Evolutionary conservation across 345 rosid species (phyloP).

Genomic region (Sonneratia alba): DNA sequence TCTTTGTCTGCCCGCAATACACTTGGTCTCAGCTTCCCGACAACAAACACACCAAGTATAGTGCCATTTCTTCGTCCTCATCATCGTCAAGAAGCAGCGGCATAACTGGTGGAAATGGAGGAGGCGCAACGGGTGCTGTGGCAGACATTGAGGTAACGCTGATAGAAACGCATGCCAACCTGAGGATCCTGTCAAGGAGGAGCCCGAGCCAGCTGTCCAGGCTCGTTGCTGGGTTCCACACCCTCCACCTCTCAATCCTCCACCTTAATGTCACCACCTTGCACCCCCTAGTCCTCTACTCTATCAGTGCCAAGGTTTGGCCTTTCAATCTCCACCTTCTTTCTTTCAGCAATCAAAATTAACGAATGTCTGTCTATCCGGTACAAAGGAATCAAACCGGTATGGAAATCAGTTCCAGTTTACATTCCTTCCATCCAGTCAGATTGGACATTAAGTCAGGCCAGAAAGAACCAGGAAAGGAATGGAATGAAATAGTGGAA

Average conservation of each 20-base stretch:
- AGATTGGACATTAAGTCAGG: too few species aligned
- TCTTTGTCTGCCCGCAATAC: conserved; percentile 44
- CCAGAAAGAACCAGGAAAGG: neutral
- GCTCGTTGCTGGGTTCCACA: conserved; percentile 47
- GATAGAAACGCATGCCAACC: conserved; percentile 77
- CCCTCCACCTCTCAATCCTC: conserved; percentile 59
- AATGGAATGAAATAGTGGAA: neutral
- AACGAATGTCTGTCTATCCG: neutral
- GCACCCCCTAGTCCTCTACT: conserved; percentile 50
- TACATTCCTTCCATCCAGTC: too few species aligned
- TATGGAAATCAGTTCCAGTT: too few species aligned
- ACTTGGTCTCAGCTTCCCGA: conserved; percentile 42
- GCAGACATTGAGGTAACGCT: conserved; percentile 79
- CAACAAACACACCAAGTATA: conserved; percentile 33
- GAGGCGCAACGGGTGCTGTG: conserved; percentile 11
- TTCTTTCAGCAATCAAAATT: neutral
- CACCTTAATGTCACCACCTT: conserved; percentile 62
- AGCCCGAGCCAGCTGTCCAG: conserved; percentile 44
- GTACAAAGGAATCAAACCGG: too few species aligned
- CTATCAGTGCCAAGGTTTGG: conserved; percentile 75
- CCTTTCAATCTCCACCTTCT: neutral
- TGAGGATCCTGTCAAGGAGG: conserved; percentile 58
- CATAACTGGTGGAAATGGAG: neutral
- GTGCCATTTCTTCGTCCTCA: conserved; percentile 7
- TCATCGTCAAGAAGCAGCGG: neutral